Evolutionary conservation across 2,329 filamentous ascomycete species (phyloP), one percentile per base, ranked within the genome.

Genomic region (Alternaria incomplexa): DNA sequence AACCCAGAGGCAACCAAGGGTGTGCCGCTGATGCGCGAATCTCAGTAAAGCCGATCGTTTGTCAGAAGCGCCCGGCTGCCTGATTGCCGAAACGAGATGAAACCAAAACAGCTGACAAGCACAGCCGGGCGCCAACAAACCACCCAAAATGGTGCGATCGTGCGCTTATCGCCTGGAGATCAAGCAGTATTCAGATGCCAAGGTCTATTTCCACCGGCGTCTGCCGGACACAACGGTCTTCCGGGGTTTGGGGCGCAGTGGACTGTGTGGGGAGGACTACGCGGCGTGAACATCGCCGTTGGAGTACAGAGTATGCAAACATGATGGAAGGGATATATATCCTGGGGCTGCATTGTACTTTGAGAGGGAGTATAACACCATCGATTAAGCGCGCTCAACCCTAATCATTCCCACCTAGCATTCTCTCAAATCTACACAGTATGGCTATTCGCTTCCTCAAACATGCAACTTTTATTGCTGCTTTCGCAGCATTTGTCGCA

Each of bases 51-150:
- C 28, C 58, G 45, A 22, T 26, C 54, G 44, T 17, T 50, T 55
- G 48, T 56, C 26, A 50, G 51, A 68, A 60, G 61, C 70, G 63
- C 63, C 61, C 68, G 70, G 69, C 52, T 62, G 40, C 40, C 51
- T 46, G 23, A 36, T 59, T 63, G 56, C 70, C 69, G 71, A 72
- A 68, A 68, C 66, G 50, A 45, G 12, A 59, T 73, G 71, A 73
- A 72, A 72, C 71, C 61, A 66, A 67, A 67, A 66, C 63, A 48
- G 67, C 53, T 62, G 67, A 70, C 71, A 71, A 66, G 67, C 54
- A 57, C 40, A 25, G 48, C 56, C 50, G 44, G 59, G 47, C 59
- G 44, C 26, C 62, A 46, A 62, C 17, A 44, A 32, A 47, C 62
- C 58, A 61, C 56, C 60, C 11, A 63, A 55, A 61, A 9, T 48